Conservation (phyloP, 306 rosid genomes). For the Acacia melanoxylon region DNA sequence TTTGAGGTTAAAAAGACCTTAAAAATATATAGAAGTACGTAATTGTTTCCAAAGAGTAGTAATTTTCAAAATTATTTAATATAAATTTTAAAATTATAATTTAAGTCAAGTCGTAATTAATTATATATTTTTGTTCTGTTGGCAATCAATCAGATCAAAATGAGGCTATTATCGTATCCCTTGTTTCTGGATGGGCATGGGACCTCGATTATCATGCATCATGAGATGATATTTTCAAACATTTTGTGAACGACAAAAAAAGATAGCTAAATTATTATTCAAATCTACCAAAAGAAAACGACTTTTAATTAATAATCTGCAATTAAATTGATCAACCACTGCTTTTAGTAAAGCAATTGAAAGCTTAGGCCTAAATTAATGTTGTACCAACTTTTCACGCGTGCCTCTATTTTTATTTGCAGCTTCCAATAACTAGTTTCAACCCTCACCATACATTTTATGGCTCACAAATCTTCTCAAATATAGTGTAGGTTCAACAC, state of each 20-base stretch:
- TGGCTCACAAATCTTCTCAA: neutral
- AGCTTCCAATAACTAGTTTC: neutral
- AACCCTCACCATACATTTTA: constrained; percentile 1
- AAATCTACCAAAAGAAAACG: neutral
- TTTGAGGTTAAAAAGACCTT: neutral
- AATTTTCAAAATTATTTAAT: neutral
- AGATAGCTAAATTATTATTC: neutral
- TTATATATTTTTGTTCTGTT: neutral
- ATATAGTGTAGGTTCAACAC: neutral
- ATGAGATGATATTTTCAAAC: neutral
- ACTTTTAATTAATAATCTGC: neutral
- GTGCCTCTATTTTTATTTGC: neutral
- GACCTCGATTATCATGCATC: neutral
- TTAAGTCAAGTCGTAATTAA: neutral
- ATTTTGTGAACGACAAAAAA: neutral
- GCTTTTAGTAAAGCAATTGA: neutral
- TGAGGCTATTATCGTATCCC: neutral
- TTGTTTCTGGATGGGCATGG: neutral
- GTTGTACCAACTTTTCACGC: neutral
- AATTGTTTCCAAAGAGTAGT: neutral
- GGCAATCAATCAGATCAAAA: neutral
- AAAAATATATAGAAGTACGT: neutral
- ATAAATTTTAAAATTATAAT: neutral
- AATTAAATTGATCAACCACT: neutral
- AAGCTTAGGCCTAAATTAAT: neutral